Evolutionary conservation across 257 asterid genomes (phyloP), one percentile per base, ranked within the genome.

Genomic region (Nicotiana sylvestris): DNA sequence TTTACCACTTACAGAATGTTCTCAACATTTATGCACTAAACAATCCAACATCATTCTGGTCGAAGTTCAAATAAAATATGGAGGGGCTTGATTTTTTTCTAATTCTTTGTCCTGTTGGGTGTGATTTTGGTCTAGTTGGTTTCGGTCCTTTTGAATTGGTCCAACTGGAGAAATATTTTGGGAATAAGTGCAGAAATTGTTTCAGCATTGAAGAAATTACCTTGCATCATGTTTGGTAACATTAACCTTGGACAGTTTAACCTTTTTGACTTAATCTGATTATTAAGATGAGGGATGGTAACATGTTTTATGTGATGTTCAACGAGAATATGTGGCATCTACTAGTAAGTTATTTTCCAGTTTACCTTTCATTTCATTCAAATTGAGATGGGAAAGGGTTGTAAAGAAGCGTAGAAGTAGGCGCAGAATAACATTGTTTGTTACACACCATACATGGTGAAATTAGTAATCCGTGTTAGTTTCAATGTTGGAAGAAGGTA

Each of bases 231-330:
- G 77, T n/a, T 69, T n/a, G 35, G 61, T 43, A 51, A 74, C 80
- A 88, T 81, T 80, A 85, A 70, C 92, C 89, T 68, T 39, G 91
- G 88, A 82, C 81, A 80, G 16, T 91, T 89, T 58, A 58, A 58
- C 9, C 3, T 9, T 58, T 58, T 58, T 58, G 64, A 18, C 11
- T 58, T 58, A 18, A 58, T 58, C 4, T 58, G 64, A 58, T 18
- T 58, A 58, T 58, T 58, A 58, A 58, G 25, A 58, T 18, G 64
- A 18, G 64, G 64, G 64, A 58, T 0, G 27, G n/a, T 58, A 18
- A 58, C 12, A 8, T 58, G 43, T 74, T 21, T 74, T 74, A 49
- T 12, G 13, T 43, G 79, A 49, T 25, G 61, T 74, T 30, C 79
- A 13, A 74, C 29, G 79, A 21, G 62, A 49, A 72, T 72, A 46